phyloP scores from a whole-genome alignment of 1,284 basidiomycete genomes.

The Sparassis latifolia region DNA sequence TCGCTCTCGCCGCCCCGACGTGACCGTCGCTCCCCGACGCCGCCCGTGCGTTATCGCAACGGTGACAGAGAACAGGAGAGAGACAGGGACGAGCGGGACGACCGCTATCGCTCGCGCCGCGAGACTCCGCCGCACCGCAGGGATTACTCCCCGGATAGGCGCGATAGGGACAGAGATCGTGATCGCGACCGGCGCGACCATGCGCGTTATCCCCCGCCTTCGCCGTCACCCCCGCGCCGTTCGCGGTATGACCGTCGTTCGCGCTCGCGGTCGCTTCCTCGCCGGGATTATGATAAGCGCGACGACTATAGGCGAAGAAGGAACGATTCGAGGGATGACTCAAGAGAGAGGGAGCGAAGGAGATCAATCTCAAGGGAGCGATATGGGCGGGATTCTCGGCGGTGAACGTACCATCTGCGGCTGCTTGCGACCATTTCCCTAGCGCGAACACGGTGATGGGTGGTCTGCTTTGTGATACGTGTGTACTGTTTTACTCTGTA shows the following conservation, averaged over 20 bases:
- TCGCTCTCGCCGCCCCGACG: constrained; percentile 10
- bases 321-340: constrained; percentile 12
- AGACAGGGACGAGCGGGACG: constrained; percentile 16
- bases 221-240: constrained; percentile 23
- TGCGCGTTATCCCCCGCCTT: constrained; percentile 18
- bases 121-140: constrained; percentile 28
- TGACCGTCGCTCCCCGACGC: constrained; percentile 1
- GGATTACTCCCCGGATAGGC: constrained; percentile 13
- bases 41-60: constrained; percentile 26
- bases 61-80: constrained; percentile 11
- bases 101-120: constrained; percentile 18
- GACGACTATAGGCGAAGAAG: constrained; percentile 10
- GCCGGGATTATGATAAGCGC: constrained; percentile 11
- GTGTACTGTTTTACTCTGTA: too few relatives aligned
- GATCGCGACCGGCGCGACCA: constrained; percentile 4
- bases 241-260: constrained; percentile 20
- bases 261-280: constrained; percentile 17
- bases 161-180: not conserved
- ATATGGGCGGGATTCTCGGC: constrained; percentile 11
- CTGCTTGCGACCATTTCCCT: not conserved
- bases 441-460: too few relatives aligned
- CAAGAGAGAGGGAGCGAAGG: constrained; percentile 14
- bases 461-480: too few relatives aligned
- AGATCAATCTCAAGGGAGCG: constrained; percentile 16
- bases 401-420: not conserved